These are phyloP conservation scores for Clitoria ternatea DNA, from an alignment of 306 rosid species.

Conservation along the genomic window DNA sequence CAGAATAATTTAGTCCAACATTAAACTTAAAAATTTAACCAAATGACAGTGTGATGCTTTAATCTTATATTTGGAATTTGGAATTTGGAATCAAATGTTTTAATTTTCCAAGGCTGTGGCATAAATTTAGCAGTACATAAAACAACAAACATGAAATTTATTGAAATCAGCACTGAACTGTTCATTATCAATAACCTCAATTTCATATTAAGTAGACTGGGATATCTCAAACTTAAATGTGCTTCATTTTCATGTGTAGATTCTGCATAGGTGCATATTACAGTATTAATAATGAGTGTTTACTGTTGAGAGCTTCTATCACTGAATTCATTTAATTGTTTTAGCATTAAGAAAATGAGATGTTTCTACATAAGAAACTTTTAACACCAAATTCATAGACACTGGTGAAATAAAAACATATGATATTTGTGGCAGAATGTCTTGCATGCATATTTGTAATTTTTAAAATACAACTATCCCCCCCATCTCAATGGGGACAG, in stretches of 20 bases:
- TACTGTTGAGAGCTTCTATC: not conserved
- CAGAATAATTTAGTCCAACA: not conserved
- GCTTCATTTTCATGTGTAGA: not conserved
- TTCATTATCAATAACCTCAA: not conserved
- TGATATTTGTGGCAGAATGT: not conserved
- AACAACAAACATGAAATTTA: not conserved
- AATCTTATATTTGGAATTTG: no score
- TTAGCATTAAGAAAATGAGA: not conserved
- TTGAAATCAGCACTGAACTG: not conserved
- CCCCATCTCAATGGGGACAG: not conserved
- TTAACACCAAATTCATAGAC: slow-evolving; percentile 1
- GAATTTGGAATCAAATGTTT: not conserved
- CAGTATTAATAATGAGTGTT: not conserved
- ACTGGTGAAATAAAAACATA: not conserved
- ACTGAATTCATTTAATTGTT: slow-evolving; percentile 10
- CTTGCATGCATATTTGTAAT: not conserved
- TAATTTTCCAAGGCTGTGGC: slow-evolving; percentile 4
- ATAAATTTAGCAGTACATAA: not conserved
- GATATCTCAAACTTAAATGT: not conserved
- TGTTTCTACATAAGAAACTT: not conserved
- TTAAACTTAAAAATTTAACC: not conserved
- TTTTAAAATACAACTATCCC: not conserved
- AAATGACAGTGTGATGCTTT: not conserved
- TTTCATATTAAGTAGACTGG: not conserved
- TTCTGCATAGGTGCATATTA: not conserved